Evolutionary conservation across 2,329 filamentous ascomycete genomes (phyloP).

Genomic region (Verticillium zaregamsianum): DNA sequence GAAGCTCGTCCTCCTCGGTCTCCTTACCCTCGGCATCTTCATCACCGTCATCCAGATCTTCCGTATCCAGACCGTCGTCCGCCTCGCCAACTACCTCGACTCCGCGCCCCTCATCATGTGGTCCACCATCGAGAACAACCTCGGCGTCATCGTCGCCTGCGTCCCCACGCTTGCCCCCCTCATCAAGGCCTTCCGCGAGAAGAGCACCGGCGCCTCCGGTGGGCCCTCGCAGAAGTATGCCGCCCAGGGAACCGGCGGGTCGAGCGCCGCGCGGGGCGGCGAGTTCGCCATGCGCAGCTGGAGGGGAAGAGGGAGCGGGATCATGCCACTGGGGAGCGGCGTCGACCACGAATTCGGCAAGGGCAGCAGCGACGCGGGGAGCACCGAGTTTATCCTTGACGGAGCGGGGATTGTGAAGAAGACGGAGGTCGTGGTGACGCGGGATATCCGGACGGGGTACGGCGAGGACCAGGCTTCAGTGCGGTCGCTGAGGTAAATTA

Average conservation of each 20-base stretch:
- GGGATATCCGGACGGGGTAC: not conserved
- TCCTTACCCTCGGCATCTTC: slow-evolving; percentile 46
- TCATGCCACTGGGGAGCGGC: slow-evolving; percentile 15
- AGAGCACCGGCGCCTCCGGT: slow-evolving; percentile 17
- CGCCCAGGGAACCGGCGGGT: not conserved
- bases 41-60: slow-evolving; percentile 47
- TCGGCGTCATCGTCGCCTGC: slow-evolving; percentile 39
- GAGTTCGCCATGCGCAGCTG: slow-evolving; percentile 23
- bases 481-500: not conserved
- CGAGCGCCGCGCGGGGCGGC: slow-evolving; percentile 3
- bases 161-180: slow-evolving; percentile 40
- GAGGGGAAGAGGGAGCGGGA: slow-evolving; percentile 16
- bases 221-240: slow-evolving; percentile 7
- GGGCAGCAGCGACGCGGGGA: slow-evolving; percentile 5
- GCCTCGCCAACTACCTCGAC: slow-evolving; percentile 39
- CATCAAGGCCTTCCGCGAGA: slow-evolving; percentile 29
- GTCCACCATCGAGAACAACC: slow-evolving; percentile 40
- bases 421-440: slow-evolving; percentile 11
- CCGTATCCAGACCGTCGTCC: slow-evolving; percentile 43
- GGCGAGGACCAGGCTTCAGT: not conserved
- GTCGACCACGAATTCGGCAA: slow-evolving; percentile 5
- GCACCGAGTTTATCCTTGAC: slow-evolving; percentile 5
- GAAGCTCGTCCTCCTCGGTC: slow-evolving; percentile 35
- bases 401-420: slow-evolving; percentile 8
- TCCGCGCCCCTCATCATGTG: slow-evolving; percentile 37